Conservation (phyloP, 768 basidiomycete species). For the Cytidiella melzeri region DNA sequence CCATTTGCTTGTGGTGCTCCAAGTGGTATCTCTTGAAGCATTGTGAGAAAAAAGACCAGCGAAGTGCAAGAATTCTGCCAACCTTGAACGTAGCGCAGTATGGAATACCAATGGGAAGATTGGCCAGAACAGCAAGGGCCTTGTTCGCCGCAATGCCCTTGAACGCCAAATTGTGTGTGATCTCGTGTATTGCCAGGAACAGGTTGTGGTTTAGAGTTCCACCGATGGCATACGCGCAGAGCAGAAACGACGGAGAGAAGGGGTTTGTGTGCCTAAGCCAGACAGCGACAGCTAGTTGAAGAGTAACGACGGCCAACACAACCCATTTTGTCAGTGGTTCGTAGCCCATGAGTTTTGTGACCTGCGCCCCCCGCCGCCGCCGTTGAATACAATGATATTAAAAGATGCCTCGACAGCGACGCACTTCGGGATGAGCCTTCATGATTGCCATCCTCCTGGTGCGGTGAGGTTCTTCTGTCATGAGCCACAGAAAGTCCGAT, state of each 20-base stretch:
- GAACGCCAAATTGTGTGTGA: slow-evolving; percentile 97
- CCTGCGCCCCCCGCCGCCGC: slow-evolving; percentile 44
- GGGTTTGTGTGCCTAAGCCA: slow-evolving; percentile 64
- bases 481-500: slow-evolving; percentile 88
- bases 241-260: slow-evolving; percentile 64
- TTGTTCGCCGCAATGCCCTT: slow-evolving; percentile 78
- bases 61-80: slow-evolving; percentile 5
- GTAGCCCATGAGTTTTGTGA: slow-evolving; percentile 94
- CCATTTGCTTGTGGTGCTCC: slow-evolving; percentile 93
- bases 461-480: slow-evolving; percentile 98
- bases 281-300: slow-evolving; percentile 66
- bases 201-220: slow-evolving; percentile 97
- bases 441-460: slow-evolving; percentile 82
- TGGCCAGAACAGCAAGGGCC: slow-evolving; percentile 82
- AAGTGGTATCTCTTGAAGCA: slow-evolving; percentile 74
- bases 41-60: not conserved
- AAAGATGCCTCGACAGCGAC: slow-evolving; percentile 22
- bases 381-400: not conserved
- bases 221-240: slow-evolving; percentile 79
- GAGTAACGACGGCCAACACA: slow-evolving; percentile 71
- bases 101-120: slow-evolving; percentile 90
- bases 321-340: slow-evolving; percentile 89
- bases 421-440: slow-evolving; percentile 89
- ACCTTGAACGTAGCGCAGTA: slow-evolving; percentile 97
- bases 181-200: slow-evolving; percentile 97